Percentiles rank a stretch among this genome's conserved stretches.
These are phyloP conservation scores for Telfairia occidentalis DNA, from an alignment of 331 rosid genomes.

Conservation along the genomic window DNA sequence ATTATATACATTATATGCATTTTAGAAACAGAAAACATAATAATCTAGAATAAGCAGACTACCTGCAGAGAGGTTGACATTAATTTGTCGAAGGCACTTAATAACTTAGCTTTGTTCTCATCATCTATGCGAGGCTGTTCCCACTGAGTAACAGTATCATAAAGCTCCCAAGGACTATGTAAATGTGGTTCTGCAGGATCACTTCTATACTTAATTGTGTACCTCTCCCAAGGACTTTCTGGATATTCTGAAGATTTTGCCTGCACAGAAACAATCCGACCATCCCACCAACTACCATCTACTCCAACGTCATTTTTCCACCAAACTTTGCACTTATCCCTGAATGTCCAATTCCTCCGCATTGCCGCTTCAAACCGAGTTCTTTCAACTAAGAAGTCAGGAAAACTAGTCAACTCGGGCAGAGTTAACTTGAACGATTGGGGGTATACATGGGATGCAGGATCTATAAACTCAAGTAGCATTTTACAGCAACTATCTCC, in stretches of 20 bases:
- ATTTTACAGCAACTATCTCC: conserved; percentile 99
- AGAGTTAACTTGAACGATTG: conserved; percentile 69
- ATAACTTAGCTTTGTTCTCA: conserved; percentile 42
- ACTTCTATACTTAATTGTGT: conserved; percentile 53
- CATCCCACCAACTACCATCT: conserved; percentile 93
- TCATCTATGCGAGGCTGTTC: conserved; percentile 61
- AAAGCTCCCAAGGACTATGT: conserved; percentile 99
- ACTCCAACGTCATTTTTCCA: conserved; percentile 78
- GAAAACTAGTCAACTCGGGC: conserved; percentile 81
- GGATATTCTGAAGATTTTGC: conserved; percentile 65
- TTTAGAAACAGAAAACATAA: not conserved
- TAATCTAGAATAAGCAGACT: not conserved
- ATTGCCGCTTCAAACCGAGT: conserved; percentile 65
- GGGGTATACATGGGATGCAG: conserved; percentile 40
- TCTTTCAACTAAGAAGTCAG: conserved; percentile 91
- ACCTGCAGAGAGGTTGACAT: conserved; percentile 33
- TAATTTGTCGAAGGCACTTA: conserved; percentile 42
- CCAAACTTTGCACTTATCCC: conserved; percentile 98
- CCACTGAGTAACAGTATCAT: conserved; percentile 57
- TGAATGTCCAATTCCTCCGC: conserved; percentile 73
- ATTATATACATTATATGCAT: not conserved
- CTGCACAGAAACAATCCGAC: conserved; percentile 49
- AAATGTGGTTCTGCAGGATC: conserved; percentile 55
- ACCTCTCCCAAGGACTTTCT: conserved; percentile 96
- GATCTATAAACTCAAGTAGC: conserved; percentile 68